Evolutionary conservation across 1,284 basidiomycete species (phyloP), one percentile per base, ranked within the genome.

Genomic region (Pseudozyma pruni): DNA sequence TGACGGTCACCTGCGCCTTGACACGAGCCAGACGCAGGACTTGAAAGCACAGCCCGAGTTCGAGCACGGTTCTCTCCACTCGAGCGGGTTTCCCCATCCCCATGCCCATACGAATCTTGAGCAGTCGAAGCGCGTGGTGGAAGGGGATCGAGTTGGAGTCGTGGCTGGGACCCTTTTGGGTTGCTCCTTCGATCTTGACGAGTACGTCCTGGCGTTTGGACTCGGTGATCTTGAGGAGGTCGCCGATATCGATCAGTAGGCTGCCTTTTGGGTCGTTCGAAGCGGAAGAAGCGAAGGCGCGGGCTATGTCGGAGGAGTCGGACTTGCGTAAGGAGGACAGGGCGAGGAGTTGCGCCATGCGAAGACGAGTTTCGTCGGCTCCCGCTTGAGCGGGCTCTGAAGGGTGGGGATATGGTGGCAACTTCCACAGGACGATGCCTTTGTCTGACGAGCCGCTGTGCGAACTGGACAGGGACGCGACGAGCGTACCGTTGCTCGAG

Each of bases 221-320:
- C 51, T 66, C 62, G 39, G 62, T 66, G 56, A 66, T 66, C 47
- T 52, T 66, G 39, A 66, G 62, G 38, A 66, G 23, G 34, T 66
- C 62, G 19, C 45, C 62, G 9, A 66, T 32, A 2, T 66, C 47
- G 19, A 66, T 42, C 9, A 66, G 39, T 8, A 59, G 62, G 23
- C 46, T 51, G 4, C 47, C 55, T 2, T 22, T 39, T 0, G 14
- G n/a, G 16, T 17, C 43, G 7, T 33, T 19, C 1, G 20, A 17
- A n/a, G 47, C 35, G 14, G 38, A 31, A 0, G 56, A 23, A 11
- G 22, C 47, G 14, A 54, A 56, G 1, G 55, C 66, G 19, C 58
- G 58, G 32, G 39, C 39, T 16, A 69, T 40, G 29, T 69, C 66
- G 50, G 42, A 40, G 2, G 66, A 23, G 4, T 69, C 66, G 1